Evolutionary conservation across 371 early-diverging fungal genomes (phyloP).

Genomic region (Polyrhizophydium stewartii): DNA sequence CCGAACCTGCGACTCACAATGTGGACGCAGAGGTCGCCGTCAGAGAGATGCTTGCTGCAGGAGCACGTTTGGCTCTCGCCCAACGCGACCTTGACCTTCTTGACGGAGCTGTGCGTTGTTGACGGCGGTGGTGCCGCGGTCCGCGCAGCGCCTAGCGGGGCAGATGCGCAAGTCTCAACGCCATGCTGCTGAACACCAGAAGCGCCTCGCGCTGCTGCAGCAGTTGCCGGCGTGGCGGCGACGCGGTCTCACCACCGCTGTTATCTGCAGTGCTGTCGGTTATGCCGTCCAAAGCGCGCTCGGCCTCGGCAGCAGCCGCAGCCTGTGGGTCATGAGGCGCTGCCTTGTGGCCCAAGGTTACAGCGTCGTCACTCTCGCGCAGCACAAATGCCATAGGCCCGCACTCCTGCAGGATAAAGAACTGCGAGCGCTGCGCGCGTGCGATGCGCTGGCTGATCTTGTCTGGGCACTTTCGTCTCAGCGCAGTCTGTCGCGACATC

Average conservation of each 20-base stretch:
- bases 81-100: slow-evolving; percentile 32
- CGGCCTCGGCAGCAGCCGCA: background rate
- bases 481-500: slow-evolving; percentile 22
- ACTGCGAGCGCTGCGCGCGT: slow-evolving; percentile 21
- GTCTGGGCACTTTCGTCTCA: slow-evolving; percentile 27
- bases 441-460: slow-evolving; percentile 22
- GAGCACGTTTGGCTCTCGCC: slow-evolving; percentile 35
- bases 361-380: slow-evolving; percentile 10
- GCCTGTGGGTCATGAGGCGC: no score
- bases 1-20: slow-evolving; percentile 16
- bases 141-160: no score
- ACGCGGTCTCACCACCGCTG: background rate
- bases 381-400: slow-evolving; percentile 42
- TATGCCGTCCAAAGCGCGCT: no score
- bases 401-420: slow-evolving; percentile 38
- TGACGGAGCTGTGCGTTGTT: background rate
- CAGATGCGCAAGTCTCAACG: no score
- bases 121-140: background rate
- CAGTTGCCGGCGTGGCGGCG: no score
- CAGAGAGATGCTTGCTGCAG: slow-evolving; percentile 19
- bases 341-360: no score
- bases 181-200: no score
- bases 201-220: no score
- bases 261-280: background rate
- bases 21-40: slow-evolving; percentile 35